These are phyloP conservation scores for Globisporangium nodosum DNA, from an alignment of 352 stramenopile genomes.

Conservation along the genomic window DNA sequence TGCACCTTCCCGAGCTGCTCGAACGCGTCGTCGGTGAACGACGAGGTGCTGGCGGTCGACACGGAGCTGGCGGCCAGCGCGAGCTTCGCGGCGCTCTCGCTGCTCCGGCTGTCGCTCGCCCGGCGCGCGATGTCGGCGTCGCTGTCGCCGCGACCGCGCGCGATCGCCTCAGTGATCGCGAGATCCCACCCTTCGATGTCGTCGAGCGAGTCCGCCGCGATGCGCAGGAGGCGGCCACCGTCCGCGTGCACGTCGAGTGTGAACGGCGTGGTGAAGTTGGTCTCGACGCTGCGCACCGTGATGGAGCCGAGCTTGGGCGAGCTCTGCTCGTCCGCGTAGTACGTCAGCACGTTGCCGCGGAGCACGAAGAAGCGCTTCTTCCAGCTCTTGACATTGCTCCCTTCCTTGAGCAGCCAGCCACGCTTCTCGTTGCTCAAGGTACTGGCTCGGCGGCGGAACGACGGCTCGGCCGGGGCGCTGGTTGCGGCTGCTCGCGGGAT, in stretches of 20 bases:
- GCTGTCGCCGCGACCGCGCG: neutral
- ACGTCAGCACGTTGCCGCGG: slow-evolving; percentile 39
- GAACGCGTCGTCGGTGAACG: neutral
- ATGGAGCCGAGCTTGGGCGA: slow-evolving; percentile 20
- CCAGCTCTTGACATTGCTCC: slow-evolving; percentile 36
- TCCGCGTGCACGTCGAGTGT: slow-evolving; percentile 26
- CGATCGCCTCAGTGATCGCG: slow-evolving; percentile 17
- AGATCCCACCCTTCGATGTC: slow-evolving; percentile 41
- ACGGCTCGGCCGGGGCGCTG: neutral
- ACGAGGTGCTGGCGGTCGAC: neutral
- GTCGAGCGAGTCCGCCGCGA: slow-evolving; percentile 24
- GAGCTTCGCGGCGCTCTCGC: neutral
- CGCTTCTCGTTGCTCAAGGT: slow-evolving; percentile 9
- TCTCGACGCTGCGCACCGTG: slow-evolving; percentile 19
- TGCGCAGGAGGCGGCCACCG: slow-evolving; percentile 18
- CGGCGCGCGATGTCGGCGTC: neutral
- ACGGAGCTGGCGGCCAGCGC: slow-evolving; percentile 1
- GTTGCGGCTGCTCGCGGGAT: neutral
- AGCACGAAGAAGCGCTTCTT: slow-evolving; percentile 55
- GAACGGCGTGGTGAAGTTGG: slow-evolving; percentile 27
- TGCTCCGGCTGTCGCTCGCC: slow-evolving; percentile 1
- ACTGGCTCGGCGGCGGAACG: neutral
- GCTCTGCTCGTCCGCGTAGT: slow-evolving; percentile 30
- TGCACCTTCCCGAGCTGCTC: slow-evolving; percentile 8
- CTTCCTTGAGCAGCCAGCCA: slow-evolving; percentile 41